Percentiles rank a stretch among this genome's conserved stretches.
Evolutionary conservation across 345 rosid species (phyloP).

Genomic region (Aurinia saxatilis): DNA sequence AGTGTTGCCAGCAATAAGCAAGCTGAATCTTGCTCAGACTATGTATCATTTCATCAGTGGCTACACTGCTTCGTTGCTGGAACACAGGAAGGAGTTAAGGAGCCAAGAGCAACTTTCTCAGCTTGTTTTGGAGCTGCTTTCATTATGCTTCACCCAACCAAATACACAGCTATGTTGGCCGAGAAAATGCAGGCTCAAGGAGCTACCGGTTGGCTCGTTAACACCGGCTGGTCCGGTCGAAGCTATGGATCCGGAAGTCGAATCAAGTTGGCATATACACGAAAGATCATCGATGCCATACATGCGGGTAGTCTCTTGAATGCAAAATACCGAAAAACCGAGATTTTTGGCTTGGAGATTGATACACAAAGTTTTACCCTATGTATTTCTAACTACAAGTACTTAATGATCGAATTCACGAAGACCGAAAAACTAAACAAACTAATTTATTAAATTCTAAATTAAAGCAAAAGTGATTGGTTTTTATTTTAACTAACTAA

Average conservation of each 20-base stretch:
- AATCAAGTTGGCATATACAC: slow-evolving; percentile 75
- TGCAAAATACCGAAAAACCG: slow-evolving; percentile 56
- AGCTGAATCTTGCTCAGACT: slow-evolving; percentile 73
- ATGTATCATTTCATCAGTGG: too few species aligned
- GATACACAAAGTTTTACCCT: too few species aligned
- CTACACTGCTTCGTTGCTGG: slow-evolving; percentile 98
- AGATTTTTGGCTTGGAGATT: slow-evolving; percentile 81
- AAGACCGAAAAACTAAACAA: too few species aligned
- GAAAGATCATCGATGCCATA: slow-evolving; percentile 86
- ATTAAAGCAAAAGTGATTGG: too few species aligned
- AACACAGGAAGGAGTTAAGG: slow-evolving; percentile 91
- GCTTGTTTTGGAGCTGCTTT: too few species aligned
- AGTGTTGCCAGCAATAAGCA: slow-evolving; percentile 96
- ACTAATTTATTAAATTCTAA: too few species aligned
- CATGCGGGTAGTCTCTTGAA: slow-evolving; percentile 77
- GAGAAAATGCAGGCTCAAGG: slow-evolving; percentile 96
- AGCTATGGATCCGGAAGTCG: slow-evolving; percentile 82
- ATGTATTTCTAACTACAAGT: too few species aligned
- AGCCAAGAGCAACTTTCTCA: slow-evolving; percentile 90
- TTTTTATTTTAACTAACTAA: too few species aligned
- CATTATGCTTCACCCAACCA: slow-evolving; percentile 94
- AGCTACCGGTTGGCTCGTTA: slow-evolving; percentile 92
- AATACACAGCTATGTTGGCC: slow-evolving; percentile 91
- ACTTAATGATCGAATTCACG: too few species aligned
- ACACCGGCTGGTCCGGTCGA: slow-evolving; percentile 99